Base-by-base conservation (phyloP, 1,284 basidiomycete genomes). In the Sporisorium scitamineum region DNA sequence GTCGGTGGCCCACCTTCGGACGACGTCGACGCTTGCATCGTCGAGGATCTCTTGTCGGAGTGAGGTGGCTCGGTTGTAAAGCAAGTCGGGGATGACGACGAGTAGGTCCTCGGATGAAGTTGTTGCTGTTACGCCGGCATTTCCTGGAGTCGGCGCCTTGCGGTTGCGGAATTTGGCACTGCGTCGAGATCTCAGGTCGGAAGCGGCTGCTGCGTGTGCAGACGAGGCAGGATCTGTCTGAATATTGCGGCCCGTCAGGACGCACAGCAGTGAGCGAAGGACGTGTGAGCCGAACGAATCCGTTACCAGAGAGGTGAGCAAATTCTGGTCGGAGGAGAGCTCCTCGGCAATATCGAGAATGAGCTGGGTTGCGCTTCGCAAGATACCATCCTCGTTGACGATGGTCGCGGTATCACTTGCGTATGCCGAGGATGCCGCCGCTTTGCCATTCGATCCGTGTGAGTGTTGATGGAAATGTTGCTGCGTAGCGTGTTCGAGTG, bases 131-230 rank as follows among this genome's bases (percentile, higher is more conserved):
- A 55, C 14, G 3, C 16, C 29, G 39, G 53, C 9, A 9, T 44
- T 54, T 7, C 50, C 58, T 4, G 63, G 62, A 32, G 57, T 57
- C 5, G 67, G 63, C 6, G 68, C 69, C 52, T 70, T 75, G 29
- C 82, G 79, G n/a, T 60, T 55, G 10, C 82, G 67, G 72, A 80
- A 85, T 42, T 79, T 80, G 22, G 77, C 68, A 27, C 82, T 84
- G 18, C 75, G 65, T 56, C 75, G 78, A 14, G 78, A 80, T 2
- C 83, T 66, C 37, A 75, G 34, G 20, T 74, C 71, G 1, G 55
- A 27, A 31, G 48, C 61, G 6, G 55, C 60, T 18, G 64, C 55
- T 16, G 60, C 34, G 13, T 47, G 50, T 13, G 60, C 37, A 1
- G 57, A 51, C 50, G 61, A 53, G 5, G 32, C 53, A 2, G 63